phyloP scores from a whole-genome alignment of 257 asterid genomes.

The Phtheirospermum japonicum region DNA sequence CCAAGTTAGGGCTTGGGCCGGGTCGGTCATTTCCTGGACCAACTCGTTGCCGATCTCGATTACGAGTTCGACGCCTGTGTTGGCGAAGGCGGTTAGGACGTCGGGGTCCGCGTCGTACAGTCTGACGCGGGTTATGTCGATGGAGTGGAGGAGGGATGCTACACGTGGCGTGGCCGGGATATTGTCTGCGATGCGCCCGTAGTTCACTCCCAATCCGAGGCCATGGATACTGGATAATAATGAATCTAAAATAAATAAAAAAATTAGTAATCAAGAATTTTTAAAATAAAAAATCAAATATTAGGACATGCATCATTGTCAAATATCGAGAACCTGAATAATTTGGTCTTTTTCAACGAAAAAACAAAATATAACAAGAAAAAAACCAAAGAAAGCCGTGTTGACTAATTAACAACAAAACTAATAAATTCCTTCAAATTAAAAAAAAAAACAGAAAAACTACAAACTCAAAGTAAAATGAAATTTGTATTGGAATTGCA shows the following conservation, averaged over 20 bases:
- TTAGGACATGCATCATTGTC: too few relatives aligned
- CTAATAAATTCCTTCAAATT: too few relatives aligned
- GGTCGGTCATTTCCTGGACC: slow-evolving; percentile 59
- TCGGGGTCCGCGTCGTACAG: slow-evolving; percentile 81
- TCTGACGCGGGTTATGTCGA: slow-evolving; percentile 59
- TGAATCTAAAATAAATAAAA: slow-evolving; percentile 35
- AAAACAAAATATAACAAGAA: too few relatives aligned
- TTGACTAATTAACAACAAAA: too few relatives aligned
- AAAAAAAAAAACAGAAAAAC: too few relatives aligned
- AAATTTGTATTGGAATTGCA: too few relatives aligned
- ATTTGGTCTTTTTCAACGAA: too few relatives aligned
- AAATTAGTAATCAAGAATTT: background rate
- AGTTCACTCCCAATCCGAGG: slow-evolving; percentile 73
- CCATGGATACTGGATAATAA: slow-evolving; percentile 20
- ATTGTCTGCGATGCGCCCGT: slow-evolving; percentile 86
- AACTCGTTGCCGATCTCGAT: slow-evolving; percentile 72
- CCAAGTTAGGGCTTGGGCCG: slow-evolving; percentile 70
- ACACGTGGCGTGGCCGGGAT: slow-evolving; percentile 79
- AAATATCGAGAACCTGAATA: too few relatives aligned
- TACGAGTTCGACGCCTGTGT: slow-evolving; percentile 57
- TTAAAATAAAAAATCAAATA: too few relatives aligned
- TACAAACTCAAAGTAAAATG: too few relatives aligned
- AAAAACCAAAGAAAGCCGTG: too few relatives aligned
- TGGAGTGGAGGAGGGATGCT: slow-evolving; percentile 51
- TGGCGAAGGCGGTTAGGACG: slow-evolving; percentile 67